Conservation (phyloP, 768 basidiomycete genomes). For the Filobasidium wieringae region DNA sequence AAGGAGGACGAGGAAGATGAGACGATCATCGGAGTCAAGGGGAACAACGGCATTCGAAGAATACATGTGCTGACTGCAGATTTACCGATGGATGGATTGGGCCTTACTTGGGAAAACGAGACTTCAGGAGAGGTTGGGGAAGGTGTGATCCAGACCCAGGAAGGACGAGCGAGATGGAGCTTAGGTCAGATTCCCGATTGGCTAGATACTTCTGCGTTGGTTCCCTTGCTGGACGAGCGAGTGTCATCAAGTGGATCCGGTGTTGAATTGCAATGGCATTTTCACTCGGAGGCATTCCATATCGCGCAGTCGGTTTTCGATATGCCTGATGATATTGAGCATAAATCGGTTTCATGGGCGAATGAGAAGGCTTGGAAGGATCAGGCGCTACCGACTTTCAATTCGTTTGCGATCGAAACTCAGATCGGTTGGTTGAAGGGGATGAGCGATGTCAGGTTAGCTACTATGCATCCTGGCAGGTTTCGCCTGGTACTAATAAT, state of each 20-base stretch:
- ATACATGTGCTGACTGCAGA: conserved; percentile 32
- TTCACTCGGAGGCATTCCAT: conserved; percentile 29
- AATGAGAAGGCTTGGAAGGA: conserved; percentile 25
- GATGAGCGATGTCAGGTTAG: conserved; percentile 30
- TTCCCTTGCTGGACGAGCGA: background rate
- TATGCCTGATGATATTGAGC: background rate
- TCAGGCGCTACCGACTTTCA: conserved; percentile 25
- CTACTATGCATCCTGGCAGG: background rate
- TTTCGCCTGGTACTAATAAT: background rate
- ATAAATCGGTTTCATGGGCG: background rate
- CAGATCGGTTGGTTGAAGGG: conserved; percentile 27
- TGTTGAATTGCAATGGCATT: conserved; percentile 24
- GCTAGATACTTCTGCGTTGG: conserved; percentile 18
- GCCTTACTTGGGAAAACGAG: background rate
- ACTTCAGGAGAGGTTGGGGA: background rate
- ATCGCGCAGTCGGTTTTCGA: background rate
- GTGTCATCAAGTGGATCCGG: background rate
- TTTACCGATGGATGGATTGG: conserved; percentile 9
- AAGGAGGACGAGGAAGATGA: background rate
- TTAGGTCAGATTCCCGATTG: conserved; percentile 33
- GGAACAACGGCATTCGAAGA: conserved; percentile 7
- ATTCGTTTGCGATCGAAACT: conserved; percentile 33
- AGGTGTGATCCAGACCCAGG: background rate
- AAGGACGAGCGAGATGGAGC: background rate
- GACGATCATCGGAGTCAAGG: no score